Base-by-base conservation (phyloP, 345 rosid species). In the Pistacia integerrima region DNA sequence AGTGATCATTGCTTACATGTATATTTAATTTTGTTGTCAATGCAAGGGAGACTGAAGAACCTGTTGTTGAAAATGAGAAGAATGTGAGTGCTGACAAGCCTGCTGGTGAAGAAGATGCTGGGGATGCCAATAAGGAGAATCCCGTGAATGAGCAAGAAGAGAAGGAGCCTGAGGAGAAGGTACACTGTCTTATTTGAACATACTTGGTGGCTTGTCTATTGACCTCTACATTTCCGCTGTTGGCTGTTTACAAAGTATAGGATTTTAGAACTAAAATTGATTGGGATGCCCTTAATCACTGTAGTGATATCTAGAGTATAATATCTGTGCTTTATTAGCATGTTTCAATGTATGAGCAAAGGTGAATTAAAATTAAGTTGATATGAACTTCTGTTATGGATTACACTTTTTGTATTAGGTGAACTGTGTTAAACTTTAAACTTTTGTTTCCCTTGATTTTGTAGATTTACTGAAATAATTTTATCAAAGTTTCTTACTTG, bases 101-200 rank as follows among this genome's bases (percentile, higher is more conserved):
- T 63, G 36, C 84, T 61, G 94, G 76, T 58, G 97, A 86, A 56
- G 97, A 90, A 64, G 94, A 74, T 76, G 87, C 80, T 69, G 81
- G 73, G 20, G 97, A 90, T 88, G 90, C 91, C 62, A 87, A 64
- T 86, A 93, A 97, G 86, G 97, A 94, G 54, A 80, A 58, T 71
- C 79, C 91, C 77, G 86, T 63, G 33, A 82, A 75, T 46, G 93
- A 80, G 55, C 80, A 85, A 25, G 97, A 89, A 78, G 90, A 89
- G 78, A 88, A 93, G 79, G 98, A 90, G 91, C 95, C 93, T 35
- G 99, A 94, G 80, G 85, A 86, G 12, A 94, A 96, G 93, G 99
- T 94, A 76, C 12, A 8, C 52, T 44, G 0, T 18, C 2, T 60
- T 64, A 13, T 75, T 17, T 78, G 12, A 49, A 61, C 22, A 56